These are phyloP conservation scores for Chrysosporium keratinophilum DNA, from an alignment of 2,329 filamentous ascomycete species.

Conservation along the genomic window DNA sequence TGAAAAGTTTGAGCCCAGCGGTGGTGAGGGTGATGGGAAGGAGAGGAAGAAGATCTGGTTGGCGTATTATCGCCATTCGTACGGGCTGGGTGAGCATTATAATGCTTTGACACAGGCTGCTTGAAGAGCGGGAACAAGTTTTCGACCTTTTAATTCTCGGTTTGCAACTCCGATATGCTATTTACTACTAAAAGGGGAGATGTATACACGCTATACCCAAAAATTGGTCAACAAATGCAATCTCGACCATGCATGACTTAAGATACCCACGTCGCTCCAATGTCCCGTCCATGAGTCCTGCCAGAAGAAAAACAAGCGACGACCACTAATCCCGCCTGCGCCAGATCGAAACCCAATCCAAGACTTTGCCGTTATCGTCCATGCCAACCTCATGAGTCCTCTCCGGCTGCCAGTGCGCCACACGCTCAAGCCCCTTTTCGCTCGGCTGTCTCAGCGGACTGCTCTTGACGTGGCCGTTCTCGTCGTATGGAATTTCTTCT, in stretches of 20 bases:
- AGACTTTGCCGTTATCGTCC: constrained; percentile 31
- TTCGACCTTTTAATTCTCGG: neutral
- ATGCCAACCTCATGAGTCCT: constrained; percentile 48
- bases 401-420: constrained; percentile 47
- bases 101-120: constrained; percentile 60
- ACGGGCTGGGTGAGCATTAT: constrained; percentile 93
- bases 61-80: constrained; percentile 89
- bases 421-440: constrained; percentile 32
- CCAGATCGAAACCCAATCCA: constrained; percentile 38
- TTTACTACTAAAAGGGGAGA: no score
- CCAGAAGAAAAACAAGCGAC: neutral
- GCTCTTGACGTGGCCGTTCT: constrained; percentile 41
- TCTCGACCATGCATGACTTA: no score
- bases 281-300: neutral
- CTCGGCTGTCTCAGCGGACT: constrained; percentile 39
- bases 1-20: constrained; percentile 58
- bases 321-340: constrained; percentile 25
- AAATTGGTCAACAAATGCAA: no score
- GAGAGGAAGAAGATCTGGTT: constrained; percentile 59
- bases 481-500: constrained; percentile 52
- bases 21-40: constrained; percentile 30
- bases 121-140: neutral
- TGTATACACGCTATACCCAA: no score
- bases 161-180: no score
- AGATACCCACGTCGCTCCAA: no score